A percentile compares a stretch with the other conserved stretches of the same genome.
Evolutionary conservation across 208 protist species (phyloP).

Genomic region (Trypanosomatidae sp.): DNA sequence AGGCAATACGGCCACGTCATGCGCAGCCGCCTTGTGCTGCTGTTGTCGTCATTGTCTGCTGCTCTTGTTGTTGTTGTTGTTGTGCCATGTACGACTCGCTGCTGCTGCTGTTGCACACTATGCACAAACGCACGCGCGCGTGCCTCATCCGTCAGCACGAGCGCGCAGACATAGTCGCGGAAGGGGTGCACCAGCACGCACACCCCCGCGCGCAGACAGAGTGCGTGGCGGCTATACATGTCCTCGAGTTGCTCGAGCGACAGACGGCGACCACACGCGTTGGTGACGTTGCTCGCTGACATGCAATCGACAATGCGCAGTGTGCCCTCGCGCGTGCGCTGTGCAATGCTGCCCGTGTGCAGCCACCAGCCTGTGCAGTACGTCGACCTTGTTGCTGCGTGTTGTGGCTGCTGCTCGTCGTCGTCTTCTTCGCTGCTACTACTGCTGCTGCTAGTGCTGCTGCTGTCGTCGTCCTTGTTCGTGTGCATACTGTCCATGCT

Average conservation of each 20-base stretch:
- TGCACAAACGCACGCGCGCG: conserved; percentile 8
- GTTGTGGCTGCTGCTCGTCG: too few relatives aligned
- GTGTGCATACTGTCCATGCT: too few relatives aligned
- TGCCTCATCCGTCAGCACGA: conserved; percentile 27
- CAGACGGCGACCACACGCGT: conserved; percentile 39
- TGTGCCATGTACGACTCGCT: background rate
- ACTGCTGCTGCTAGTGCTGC: too few relatives aligned
- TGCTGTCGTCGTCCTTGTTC: too few relatives aligned
- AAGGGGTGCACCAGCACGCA: conserved; percentile 64
- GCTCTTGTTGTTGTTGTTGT: background rate
- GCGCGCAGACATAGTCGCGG: conserved; percentile 36
- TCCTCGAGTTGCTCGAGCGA: conserved; percentile 49
- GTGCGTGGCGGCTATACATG: conserved; percentile 24
- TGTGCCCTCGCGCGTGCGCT: conserved; percentile 20
- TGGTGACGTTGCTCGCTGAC: conserved; percentile 47
- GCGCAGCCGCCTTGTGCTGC: background rate
- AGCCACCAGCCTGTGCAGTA: conserved; percentile 58
- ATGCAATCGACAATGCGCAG: conserved; percentile 58
- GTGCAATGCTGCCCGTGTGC: conserved; percentile 62
- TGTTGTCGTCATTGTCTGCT: background rate
- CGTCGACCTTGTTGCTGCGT: too few relatives aligned
- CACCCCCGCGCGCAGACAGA: conserved; percentile 17
- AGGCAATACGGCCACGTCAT: conserved; percentile 25
- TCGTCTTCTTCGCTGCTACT: too few relatives aligned
- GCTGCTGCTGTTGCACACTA: background rate